Evolutionary conservation across 768 basidiomycete genomes (phyloP).

Genomic region (Antrodiella citrinella): DNA sequence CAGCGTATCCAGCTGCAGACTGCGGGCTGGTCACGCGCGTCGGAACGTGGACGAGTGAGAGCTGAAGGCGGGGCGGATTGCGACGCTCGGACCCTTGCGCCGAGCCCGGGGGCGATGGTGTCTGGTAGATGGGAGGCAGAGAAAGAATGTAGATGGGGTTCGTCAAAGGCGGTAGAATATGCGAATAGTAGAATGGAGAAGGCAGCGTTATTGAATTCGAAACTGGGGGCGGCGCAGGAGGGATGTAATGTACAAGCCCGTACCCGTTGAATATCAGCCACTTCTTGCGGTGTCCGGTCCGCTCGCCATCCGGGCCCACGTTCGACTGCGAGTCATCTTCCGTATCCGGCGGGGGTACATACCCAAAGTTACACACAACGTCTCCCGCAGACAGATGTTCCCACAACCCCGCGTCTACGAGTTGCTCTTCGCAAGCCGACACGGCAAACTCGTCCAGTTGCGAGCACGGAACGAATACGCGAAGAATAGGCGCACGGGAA

Average conservation of each 20-base stretch:
- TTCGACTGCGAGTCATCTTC: slow-evolving; percentile 20
- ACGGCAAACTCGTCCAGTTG: slow-evolving; percentile 41
- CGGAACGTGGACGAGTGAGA: slow-evolving; percentile 39
- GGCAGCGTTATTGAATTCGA: slow-evolving; percentile 54
- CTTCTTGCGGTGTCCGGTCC: slow-evolving; percentile 11
- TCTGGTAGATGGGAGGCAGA: slow-evolving; percentile 24
- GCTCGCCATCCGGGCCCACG: slow-evolving; percentile 12
- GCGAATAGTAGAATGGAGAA: slow-evolving; percentile 69
- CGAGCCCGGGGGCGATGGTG: slow-evolving; percentile 25
- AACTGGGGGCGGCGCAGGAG: slow-evolving; percentile 46
- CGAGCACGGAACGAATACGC: slow-evolving; percentile 68
- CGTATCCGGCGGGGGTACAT: slow-evolving; percentile 40
- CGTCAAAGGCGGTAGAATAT: slow-evolving; percentile 40
- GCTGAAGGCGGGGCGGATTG: slow-evolving; percentile 23
- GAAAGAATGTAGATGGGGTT: slow-evolving; percentile 23
- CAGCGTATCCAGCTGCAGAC: slow-evolving; percentile 49
- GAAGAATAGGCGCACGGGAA: slow-evolving; percentile 62
- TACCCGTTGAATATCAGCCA: slow-evolving; percentile 76
- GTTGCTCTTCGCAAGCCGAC: slow-evolving; percentile 57
- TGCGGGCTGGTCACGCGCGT: slow-evolving; percentile 49
- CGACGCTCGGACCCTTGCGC: background rate
- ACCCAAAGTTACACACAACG: slow-evolving; percentile 75
- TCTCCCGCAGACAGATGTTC: slow-evolving; percentile 70
- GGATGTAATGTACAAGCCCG: slow-evolving; percentile 51
- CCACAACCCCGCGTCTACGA: slow-evolving; percentile 64